These are phyloP conservation scores for Gaultheria prostrata DNA, from an alignment of 148 eudicot genomes.

Conservation along the genomic window DNA sequence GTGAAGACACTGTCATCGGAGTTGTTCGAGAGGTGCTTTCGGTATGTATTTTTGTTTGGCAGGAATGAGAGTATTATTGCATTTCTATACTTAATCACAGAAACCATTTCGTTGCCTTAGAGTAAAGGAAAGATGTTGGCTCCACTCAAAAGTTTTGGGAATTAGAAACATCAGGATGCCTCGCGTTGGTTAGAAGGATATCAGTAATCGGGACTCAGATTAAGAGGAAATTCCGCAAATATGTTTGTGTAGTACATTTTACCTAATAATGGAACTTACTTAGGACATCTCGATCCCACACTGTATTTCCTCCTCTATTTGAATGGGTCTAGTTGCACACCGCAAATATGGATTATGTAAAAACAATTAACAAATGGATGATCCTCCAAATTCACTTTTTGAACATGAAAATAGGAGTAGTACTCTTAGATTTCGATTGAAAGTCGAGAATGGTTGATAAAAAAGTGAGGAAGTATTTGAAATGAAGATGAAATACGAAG, in stretches of 20 bases:
- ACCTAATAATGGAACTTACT: background rate
- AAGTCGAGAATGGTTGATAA: background rate
- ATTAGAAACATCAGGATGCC: background rate
- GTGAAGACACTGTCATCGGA: slow-evolving; percentile 61
- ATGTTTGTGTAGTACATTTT: background rate
- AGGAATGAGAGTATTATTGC: background rate
- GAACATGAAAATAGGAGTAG: background rate
- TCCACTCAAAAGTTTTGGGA: background rate
- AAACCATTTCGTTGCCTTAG: background rate
- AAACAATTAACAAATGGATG: background rate
- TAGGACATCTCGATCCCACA: background rate
- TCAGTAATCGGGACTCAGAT: background rate
- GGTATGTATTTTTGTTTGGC: slow-evolving; percentile 44
- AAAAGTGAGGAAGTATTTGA: background rate
- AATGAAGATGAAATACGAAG: background rate
- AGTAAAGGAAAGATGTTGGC: slow-evolving; percentile 4
- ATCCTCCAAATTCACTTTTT: background rate
- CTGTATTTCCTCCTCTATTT: background rate
- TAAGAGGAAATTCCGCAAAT: background rate
- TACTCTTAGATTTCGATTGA: background rate
- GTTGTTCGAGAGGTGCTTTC: slow-evolving; percentile 76
- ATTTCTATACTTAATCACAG: background rate
- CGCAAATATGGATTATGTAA: background rate
- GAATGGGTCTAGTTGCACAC: background rate
- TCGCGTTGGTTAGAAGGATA: background rate